Evolutionary conservation across 805 yeast species (phyloP).

Genomic region (Sungouiella blattae): DNA sequence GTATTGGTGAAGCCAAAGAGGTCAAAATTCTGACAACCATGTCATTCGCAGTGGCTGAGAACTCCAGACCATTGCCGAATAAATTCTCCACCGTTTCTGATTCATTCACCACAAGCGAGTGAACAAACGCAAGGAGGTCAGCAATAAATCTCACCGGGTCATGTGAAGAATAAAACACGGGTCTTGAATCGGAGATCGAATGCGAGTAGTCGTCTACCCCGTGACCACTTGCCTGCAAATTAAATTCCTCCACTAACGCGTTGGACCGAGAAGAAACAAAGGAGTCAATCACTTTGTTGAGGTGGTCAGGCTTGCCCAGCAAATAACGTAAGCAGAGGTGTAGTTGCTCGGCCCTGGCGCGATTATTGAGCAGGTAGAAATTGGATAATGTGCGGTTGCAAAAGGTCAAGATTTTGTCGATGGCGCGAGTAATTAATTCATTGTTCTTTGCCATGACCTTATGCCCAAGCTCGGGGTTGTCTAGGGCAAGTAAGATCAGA

Average conservation of each 20-base stretch:
- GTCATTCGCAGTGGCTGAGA: conserved; percentile 26
- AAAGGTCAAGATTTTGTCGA: conserved; percentile 26
- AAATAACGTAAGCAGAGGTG: conserved; percentile 31
- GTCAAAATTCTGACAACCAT: conserved; percentile 50
- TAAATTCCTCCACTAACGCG: conserved; percentile 61
- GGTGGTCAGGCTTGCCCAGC: conserved; percentile 42
- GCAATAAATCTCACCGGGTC: conserved; percentile 84
- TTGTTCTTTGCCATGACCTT: conserved; percentile 61
- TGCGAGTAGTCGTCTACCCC: conserved; percentile 2
- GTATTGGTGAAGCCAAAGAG: conserved; percentile 56
- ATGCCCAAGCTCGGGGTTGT: conserved; percentile 62
- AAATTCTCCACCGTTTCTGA: conserved; percentile 67
- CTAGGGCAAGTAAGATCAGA: conserved; percentile 64
- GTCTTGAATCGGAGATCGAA: conserved; percentile 24
- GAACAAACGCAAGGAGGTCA: conserved; percentile 84
- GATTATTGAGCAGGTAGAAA: conserved; percentile 24
- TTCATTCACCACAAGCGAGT: conserved; percentile 83
- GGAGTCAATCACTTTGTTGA: conserved; percentile 56
- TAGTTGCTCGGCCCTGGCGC: conserved; percentile 22
- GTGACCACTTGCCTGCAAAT: conserved; percentile 48
- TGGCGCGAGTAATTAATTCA: conserved; percentile 42
- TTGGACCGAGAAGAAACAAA: conserved; percentile 71
- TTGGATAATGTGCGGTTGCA: conserved; percentile 32
- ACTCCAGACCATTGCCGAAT: conserved; percentile 34
- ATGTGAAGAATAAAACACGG: conserved; percentile 63